phyloP scores from a whole-genome alignment of 2,329 filamentous ascomycete species.

The Nigrospora sphaerica region DNA sequence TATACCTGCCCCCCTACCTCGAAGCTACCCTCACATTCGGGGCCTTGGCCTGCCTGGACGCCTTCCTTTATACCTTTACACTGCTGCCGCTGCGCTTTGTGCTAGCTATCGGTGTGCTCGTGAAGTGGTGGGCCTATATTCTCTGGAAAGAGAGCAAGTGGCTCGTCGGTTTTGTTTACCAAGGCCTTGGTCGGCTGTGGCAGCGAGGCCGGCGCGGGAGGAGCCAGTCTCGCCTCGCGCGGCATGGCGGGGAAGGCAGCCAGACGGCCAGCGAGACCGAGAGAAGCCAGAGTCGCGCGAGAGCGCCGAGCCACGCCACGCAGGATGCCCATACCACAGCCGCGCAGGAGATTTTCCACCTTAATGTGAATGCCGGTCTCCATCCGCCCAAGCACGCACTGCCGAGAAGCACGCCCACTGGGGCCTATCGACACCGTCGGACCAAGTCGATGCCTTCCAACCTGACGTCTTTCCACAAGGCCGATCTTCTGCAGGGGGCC shows the following conservation, averaged over 20 bases:
- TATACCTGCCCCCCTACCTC: conserved; percentile 72
- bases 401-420: conserved; percentile 18
- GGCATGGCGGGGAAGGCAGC: conserved; percentile 13
- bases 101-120: conserved; percentile 69
- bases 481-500: conserved; percentile 84
- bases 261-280: conserved; percentile 25
- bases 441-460: conserved; percentile 81
- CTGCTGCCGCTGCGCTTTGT: conserved; percentile 86
- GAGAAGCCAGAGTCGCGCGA: conserved; percentile 28
- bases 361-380: conserved; percentile 15
- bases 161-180: conserved; percentile 70
- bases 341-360: conserved; percentile 11
- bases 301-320: conserved; percentile 10
- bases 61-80: conserved; percentile 95
- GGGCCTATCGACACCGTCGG: conserved; percentile 53
- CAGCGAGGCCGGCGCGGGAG: conserved; percentile 44
- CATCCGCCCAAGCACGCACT: conserved; percentile 25
- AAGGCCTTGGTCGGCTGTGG: conserved; percentile 76
- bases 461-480: conserved; percentile 84
- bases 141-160: conserved; percentile 65
- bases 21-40: conserved; percentile 86
- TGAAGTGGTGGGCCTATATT: conserved; percentile 71
- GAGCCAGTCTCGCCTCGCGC: conserved; percentile 14
- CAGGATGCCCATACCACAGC: conserved; percentile 1
- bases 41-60: conserved; percentile 82